Conservation (phyloP, 768 basidiomycete species). For the Botryobasidium botryosum region DNA sequence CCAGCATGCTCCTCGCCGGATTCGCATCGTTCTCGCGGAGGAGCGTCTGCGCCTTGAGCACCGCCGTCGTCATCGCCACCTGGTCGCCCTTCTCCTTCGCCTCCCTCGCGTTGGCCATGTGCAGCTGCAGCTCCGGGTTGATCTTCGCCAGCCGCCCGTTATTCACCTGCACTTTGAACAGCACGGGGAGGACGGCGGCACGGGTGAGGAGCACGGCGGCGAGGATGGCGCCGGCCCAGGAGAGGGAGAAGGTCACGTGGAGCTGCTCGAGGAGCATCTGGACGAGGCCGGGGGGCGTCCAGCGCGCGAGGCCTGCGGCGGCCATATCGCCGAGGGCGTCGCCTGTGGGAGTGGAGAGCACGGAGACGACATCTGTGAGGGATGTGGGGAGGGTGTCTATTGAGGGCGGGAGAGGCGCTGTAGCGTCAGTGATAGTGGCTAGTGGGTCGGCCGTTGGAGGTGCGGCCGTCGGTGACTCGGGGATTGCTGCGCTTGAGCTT, state of each 20-base stretch:
- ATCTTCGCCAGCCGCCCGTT: slow-evolving; percentile 42
- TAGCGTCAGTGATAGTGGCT: too few relatives aligned
- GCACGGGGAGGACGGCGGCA: slow-evolving; percentile 39
- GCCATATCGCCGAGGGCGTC: slow-evolving; percentile 40
- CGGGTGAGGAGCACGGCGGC: slow-evolving; percentile 46
- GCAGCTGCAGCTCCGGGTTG: slow-evolving; percentile 37
- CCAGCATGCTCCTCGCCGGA: slow-evolving; percentile 34
- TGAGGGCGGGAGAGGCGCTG: too few relatives aligned
- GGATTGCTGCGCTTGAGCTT: too few relatives aligned
- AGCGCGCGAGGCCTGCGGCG: slow-evolving; percentile 42
- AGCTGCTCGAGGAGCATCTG: slow-evolving; percentile 48
- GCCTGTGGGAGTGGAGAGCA: slow-evolving; percentile 3
- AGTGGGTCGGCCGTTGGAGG: too few relatives aligned
- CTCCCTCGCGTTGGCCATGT: slow-evolving; percentile 34
- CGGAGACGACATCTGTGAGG: too few relatives aligned
- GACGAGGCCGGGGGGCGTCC: slow-evolving; percentile 47
- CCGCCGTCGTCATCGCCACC: slow-evolving; percentile 26
- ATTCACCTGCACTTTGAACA: slow-evolving; percentile 38
- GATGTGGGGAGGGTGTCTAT: too few relatives aligned
- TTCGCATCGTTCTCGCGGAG: slow-evolving; percentile 51
- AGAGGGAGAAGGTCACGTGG: slow-evolving; percentile 50
- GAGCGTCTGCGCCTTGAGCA: slow-evolving; percentile 32
- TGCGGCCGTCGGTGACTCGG: too few relatives aligned
- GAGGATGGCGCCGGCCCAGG: slow-evolving; percentile 77
- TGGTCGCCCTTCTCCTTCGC: slow-evolving; percentile 24